Evolutionary conservation across 2,329 filamentous ascomycete genomes (phyloP).

Genomic region (Sordariomycetes sp.): DNA sequence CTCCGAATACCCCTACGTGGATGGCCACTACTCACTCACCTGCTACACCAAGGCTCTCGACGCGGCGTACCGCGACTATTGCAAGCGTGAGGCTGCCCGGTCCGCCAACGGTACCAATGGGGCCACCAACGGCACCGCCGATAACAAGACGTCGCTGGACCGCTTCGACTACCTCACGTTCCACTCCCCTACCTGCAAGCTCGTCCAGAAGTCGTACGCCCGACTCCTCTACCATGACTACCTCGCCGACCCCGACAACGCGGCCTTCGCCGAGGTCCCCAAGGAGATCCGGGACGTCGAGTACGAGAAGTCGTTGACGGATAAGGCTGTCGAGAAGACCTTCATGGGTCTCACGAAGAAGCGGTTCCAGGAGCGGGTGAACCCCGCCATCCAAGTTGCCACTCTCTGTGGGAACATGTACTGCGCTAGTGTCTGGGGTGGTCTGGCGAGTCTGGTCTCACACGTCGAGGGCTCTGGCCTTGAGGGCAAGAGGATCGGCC

Average conservation of each 20-base stretch:
- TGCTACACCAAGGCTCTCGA: constrained; percentile 77
- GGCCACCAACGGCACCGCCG: constrained; percentile 22
- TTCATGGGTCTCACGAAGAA: constrained; percentile 80
- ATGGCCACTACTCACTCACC: constrained; percentile 69
- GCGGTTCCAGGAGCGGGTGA: constrained; percentile 66
- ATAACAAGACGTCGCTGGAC: constrained; percentile 52
- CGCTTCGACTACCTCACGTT: constrained; percentile 76
- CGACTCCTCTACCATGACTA: constrained; percentile 81
- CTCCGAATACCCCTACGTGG: constrained; percentile 77
- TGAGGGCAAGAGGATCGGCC: constrained; percentile 57
- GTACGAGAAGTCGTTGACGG: constrained; percentile 65
- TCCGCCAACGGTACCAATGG: constrained; percentile 32
- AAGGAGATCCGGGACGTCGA: constrained; percentile 66
- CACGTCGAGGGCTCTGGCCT: constrained; percentile 49
- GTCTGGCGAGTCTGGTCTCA: constrained; percentile 56
- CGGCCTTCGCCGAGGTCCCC: constrained; percentile 61
- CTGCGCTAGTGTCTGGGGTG: constrained; percentile 62
- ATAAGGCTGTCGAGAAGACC: constrained; percentile 76
- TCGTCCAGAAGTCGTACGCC: constrained; percentile 74
- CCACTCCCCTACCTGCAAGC: constrained; percentile 79
- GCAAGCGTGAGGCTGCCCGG: constrained; percentile 52
- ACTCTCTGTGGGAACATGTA: constrained; percentile 64
- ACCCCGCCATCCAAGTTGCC: constrained; percentile 59
- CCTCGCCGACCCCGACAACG: constrained; percentile 52
- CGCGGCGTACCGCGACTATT: constrained; percentile 69